Evolutionary conservation across 768 basidiomycete genomes (phyloP), one percentile per base, ranked within the genome.

Genomic region (Pleurotus citrinopileatus): DNA sequence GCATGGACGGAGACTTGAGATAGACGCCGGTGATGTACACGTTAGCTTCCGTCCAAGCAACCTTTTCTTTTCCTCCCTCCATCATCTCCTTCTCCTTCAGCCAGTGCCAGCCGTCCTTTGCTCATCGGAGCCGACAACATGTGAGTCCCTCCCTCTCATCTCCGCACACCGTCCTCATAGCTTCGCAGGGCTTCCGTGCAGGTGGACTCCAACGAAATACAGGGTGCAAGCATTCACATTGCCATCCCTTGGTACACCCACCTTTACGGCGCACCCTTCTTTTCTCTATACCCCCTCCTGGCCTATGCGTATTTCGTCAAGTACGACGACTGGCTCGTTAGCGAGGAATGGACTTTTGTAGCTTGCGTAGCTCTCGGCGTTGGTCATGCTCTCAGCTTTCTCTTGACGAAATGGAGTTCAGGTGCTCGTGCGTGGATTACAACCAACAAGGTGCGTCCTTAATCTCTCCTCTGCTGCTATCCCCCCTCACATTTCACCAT

Each of bases 321-420:
- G 68, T 97, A 98, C 69, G 91, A 96, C 62, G 73, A 86, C 57
- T 97, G 91, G 89, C 74, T 98, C 52, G 80, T 86, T 63, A 91
- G 90, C 54, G 94, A 96, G 71, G 96, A 98, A 67, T 98, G 95
- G 95, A 96, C 97, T 0, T 99, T 98, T 66, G 81, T 98, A 19
- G 91, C 89, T 32, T 94, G 89, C 59, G 87, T 95, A 12, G 71
- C 84, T 2, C 80, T 99, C 6, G 90, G 90, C 19, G 87, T 83
- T 4, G 84, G 89, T 2, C 97, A 98, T 67, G 93, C 94, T 2
- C 79, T 99, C 54, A 94, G 91, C 63, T 99, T 94, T 70, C 75
- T 99, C 42, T 76, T 89, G 10, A 99, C 96, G 0, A 82, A 82
- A 60, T 99, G 97, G 97, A 94, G 83, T 64, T 78, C 87, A 9